Percentiles rank a stretch among this genome's conserved stretches.
phyloP scores from a whole-genome alignment of 345 rosid genomes.

The Sonneratia caseolaris region DNA sequence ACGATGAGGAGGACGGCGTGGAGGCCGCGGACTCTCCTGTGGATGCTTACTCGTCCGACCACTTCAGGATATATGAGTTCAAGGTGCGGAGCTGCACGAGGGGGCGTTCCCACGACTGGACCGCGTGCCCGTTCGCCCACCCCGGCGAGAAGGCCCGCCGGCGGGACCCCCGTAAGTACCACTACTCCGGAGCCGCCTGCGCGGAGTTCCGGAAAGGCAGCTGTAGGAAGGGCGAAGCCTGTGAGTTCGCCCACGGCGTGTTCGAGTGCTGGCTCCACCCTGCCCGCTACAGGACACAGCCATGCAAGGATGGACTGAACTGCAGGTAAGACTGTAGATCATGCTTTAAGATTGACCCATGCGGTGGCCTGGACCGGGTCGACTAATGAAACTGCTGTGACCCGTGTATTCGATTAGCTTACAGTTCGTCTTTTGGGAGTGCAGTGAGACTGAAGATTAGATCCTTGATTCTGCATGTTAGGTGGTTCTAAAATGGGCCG shows the following conservation, averaged over 20 bases:
- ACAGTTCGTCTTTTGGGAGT: background rate
- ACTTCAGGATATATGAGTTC: slow-evolving; percentile 19
- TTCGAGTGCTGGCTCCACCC: slow-evolving; percentile 99
- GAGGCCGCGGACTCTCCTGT: slow-evolving; percentile 6
- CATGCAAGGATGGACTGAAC: slow-evolving; percentile 70
- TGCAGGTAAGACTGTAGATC: slow-evolving; percentile 31
- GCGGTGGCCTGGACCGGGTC: no score
- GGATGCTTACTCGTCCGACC: slow-evolving; percentile 16
- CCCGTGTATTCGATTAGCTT: background rate
- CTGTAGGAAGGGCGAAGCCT: slow-evolving; percentile 16
- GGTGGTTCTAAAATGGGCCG: background rate
- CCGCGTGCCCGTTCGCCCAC: slow-evolving; percentile 19
- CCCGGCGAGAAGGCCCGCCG: slow-evolving; percentile 23
- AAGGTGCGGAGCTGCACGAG: slow-evolving; percentile 15
- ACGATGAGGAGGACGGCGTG: background rate
- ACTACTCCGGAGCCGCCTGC: slow-evolving; percentile 18
- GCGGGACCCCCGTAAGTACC: slow-evolving; percentile 18
- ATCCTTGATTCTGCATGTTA: background rate
- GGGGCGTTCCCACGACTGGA: slow-evolving; percentile 23
- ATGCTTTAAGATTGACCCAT: no score
- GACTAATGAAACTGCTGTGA: background rate
- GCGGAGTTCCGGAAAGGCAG: slow-evolving; percentile 18
- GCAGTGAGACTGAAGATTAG: background rate
- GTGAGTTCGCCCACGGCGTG: slow-evolving; percentile 41
- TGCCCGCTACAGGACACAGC: slow-evolving; percentile 77